Conservation (phyloP, 139 green algal genomes). For the Chlamydomonas schloesseri region DNA sequence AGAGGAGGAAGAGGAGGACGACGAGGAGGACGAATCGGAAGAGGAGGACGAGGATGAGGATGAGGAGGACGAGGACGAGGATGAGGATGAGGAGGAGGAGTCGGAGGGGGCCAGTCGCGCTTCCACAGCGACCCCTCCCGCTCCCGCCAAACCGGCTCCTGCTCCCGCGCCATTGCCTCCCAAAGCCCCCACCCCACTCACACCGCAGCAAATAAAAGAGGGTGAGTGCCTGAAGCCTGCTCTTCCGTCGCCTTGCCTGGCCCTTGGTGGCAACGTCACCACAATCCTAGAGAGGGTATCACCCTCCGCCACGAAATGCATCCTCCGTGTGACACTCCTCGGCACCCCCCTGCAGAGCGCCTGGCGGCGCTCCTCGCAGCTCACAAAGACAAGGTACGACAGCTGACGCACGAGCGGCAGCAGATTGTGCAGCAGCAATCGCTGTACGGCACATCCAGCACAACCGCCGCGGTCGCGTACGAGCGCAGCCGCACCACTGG, state of each 20-base stretch:
- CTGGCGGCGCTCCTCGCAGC: background rate
- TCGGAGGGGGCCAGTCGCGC: no score
- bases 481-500: background rate
- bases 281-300: background rate
- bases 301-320: background rate
- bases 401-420: conserved; percentile 13
- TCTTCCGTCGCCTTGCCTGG: background rate
- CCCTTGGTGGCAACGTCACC: background rate
- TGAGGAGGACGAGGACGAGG: background rate
- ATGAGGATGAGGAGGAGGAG: background rate
- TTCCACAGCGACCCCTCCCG: no score
- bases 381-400: conserved; percentile 31
- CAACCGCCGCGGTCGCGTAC: background rate
- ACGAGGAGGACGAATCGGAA: background rate
- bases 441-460: background rate
- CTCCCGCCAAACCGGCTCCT: no score
- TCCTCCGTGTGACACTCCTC: no score
- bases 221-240: background rate
- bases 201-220: background rate
- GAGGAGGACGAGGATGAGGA: background rate
- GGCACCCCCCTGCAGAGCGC: conserved; percentile 2
- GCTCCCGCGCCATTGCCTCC: no score
- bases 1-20: background rate
- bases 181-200: background rate
- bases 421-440: conserved; percentile 42